Conservation (phyloP, 495 filamentous ascomycete species). For the Astrothelium macrocarpum region DNA sequence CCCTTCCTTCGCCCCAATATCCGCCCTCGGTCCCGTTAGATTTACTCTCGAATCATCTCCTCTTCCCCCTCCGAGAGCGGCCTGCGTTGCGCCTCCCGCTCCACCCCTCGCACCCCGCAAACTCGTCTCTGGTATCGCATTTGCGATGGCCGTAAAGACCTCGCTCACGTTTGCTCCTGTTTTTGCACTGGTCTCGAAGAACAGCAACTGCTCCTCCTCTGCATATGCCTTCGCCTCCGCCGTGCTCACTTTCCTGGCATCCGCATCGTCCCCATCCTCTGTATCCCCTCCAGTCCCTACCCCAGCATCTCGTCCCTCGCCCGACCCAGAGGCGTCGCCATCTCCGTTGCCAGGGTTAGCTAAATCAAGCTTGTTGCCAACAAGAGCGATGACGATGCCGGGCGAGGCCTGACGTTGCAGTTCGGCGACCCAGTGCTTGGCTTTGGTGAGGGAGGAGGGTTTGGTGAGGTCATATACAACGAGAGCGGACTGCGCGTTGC, state of each 20-base stretch:
- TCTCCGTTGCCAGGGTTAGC: slow-evolving; percentile 43
- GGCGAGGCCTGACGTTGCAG: slow-evolving; percentile 94
- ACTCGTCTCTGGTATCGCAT: slow-evolving; percentile 90
- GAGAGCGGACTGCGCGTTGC: slow-evolving; percentile 95
- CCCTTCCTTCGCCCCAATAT: slow-evolving; percentile 67
- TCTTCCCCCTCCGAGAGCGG: slow-evolving; percentile 33
- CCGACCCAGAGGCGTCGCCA: slow-evolving; percentile 29
- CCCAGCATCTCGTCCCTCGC: slow-evolving; percentile 33
- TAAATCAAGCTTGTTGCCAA: slow-evolving; percentile 96
- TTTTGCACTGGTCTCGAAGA: slow-evolving; percentile 98
- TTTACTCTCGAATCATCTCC: slow-evolving; percentile 60
- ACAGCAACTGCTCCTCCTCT: slow-evolving; percentile 84
- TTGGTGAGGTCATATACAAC: slow-evolving; percentile 99
- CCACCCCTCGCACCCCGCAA: slow-evolving; percentile 72
- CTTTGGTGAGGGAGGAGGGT: slow-evolving; percentile 87
- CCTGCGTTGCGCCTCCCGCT: slow-evolving; percentile 38
- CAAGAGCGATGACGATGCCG: slow-evolving; percentile 93
- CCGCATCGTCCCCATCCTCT: slow-evolving; percentile 38
- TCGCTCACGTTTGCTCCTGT: slow-evolving; percentile 86
- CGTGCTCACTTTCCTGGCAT: slow-evolving; percentile 77
- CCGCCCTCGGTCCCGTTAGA: slow-evolving; percentile 48
- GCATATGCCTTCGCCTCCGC: slow-evolving; percentile 88
- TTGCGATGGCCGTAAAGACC: slow-evolving; percentile 97
- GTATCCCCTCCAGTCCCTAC: slow-evolving; percentile 43
- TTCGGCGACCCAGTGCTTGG: slow-evolving; percentile 98